Evolutionary conservation across 208 protist genomes (phyloP), one percentile per base, ranked within the genome.

Genomic region (Entamoeba invadens): DNA sequence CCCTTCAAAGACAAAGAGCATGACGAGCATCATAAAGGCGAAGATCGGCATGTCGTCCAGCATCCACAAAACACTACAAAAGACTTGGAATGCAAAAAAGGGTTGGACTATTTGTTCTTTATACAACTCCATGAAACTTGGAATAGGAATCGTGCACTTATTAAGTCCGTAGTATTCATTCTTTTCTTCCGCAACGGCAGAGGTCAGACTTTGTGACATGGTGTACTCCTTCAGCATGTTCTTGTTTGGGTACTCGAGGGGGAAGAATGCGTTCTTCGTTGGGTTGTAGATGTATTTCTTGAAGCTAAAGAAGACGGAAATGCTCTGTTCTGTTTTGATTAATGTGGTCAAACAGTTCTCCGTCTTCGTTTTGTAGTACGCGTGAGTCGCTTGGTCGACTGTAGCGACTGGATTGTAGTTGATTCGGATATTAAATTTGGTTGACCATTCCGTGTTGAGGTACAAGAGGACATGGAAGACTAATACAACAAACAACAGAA

Each of bases 1-100:
- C 38, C 4, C 93, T 96, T 99, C 98, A 97, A 99, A 98, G 72
- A 97, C 94, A 45, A 98, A 96, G 95, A 99, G 97, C 98, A 99
- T 98, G 25, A 94, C 8, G 25, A 98, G 97, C 4, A 98, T 99
- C 95, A 99, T 98, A 50, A 99, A 95, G 45, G 98, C 98, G 95
- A 98, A 99, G 95, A 98, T 45, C 97, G 97, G 98, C 96, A 99
- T 98, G 94, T 99, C 98, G 95, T 99, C 98, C 16, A 97, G 45
- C 21, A 94, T 93, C 96, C 95, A 97, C 3, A 97, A 95, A 1
- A 92, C 10, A 12, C 96, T 95, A 92, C 95, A 97, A 93, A 97
- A 94, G 16, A 97, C 77, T 96, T 99, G 98, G 94, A 99, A 99
- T 2, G 99, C 97, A 95, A 99, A 99, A 96, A 99, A 99, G 21